Conservation (phyloP, 2,329 filamentous ascomycete genomes). For the Aspergillus sp. region DNA sequence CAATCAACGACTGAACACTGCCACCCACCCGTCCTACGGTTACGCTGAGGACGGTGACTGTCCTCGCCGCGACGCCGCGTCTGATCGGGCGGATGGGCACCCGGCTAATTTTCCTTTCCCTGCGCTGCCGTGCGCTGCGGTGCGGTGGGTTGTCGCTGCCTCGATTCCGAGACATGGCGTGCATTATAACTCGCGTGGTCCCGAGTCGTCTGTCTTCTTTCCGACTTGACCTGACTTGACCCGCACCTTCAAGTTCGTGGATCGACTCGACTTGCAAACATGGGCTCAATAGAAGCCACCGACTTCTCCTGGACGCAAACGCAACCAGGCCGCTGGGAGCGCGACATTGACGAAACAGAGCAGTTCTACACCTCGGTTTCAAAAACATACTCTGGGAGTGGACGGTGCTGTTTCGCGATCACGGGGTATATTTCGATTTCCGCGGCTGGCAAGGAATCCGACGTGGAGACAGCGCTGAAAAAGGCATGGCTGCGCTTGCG, state of each 20-base stretch:
- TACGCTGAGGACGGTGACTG: too few species aligned
- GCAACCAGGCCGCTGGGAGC: conserved; percentile 27
- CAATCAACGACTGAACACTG: neutral
- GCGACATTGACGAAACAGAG: conserved; percentile 47
- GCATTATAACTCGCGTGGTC: conserved; percentile 5
- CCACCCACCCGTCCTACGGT: too few species aligned
- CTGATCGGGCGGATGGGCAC: neutral
- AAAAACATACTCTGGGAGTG: conserved; percentile 41
- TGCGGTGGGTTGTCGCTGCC: neutral
- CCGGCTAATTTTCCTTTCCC: neutral
- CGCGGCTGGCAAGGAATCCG: neutral
- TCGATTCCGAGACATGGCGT: neutral
- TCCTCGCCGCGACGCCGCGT: neutral
- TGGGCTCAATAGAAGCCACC: conserved; percentile 9
- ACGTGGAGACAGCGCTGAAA: conserved; percentile 20
- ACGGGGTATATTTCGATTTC: conserved; percentile 43
- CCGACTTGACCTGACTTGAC: neutral
- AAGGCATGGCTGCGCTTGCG: conserved; percentile 30
- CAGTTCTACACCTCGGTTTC: conserved; percentile 46
- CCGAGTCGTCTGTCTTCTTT: neutral
- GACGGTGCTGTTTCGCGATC: conserved; percentile 49
- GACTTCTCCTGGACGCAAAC: conserved; percentile 15
- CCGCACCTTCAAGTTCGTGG: neutral
- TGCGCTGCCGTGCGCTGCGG: neutral
- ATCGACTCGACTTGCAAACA: neutral